Evolutionary conservation across 192 early-diverging fungal genomes (phyloP), one percentile per base, ranked within the genome.

Genomic region (Funneliformis geosporum): DNA sequence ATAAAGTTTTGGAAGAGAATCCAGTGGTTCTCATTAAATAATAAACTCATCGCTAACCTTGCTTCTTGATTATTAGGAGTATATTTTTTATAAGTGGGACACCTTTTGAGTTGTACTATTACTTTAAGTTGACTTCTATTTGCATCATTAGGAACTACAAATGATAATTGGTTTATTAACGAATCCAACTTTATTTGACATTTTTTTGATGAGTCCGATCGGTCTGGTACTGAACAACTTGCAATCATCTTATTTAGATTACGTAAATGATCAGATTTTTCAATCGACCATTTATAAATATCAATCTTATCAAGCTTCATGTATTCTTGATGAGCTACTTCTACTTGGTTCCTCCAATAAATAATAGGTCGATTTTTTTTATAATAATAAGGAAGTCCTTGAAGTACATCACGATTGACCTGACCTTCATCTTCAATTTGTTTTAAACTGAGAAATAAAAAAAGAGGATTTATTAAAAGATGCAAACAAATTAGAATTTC

Each of bases 81-180:
- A 71, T 71, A 71, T 46, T 71, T 71, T 46, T 71, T 71, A 71
- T 46, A 71, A 46, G 43, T 71, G 8, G 43, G 39, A 27, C 69
- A 71, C 46, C 69, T 27, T 23, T 42, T 40, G 25, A 71, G 69
- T n/a, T 71, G 43, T 25, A 46, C 69, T 71, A 46, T 43, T 4
- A 71, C 69, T 46, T 46, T n/a, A n/a, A n/a, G 40, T 44, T 25
- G 11, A 11, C 0, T 71, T 46, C 69, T 43, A 5, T 46, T 25
- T 8, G 69, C 69, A 71, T 71, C 69, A 71, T 71, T 71, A n/a
- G 69, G 69, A 12, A 71, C 69, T 2, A 43, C 10, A 11, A 27
- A 14, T 46, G 69, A 47, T 14, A 71, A 71, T 27, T 46, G 39
- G 8, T 14, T n/a, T 18, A 71, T 71, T 25, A 71, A n/a, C 7